A percentile compares a stretch with the other conserved stretches of the same genome.
Evolutionary conservation across 1,284 basidiomycete species (phyloP).

Genomic region (Irpex rosettiformis): DNA sequence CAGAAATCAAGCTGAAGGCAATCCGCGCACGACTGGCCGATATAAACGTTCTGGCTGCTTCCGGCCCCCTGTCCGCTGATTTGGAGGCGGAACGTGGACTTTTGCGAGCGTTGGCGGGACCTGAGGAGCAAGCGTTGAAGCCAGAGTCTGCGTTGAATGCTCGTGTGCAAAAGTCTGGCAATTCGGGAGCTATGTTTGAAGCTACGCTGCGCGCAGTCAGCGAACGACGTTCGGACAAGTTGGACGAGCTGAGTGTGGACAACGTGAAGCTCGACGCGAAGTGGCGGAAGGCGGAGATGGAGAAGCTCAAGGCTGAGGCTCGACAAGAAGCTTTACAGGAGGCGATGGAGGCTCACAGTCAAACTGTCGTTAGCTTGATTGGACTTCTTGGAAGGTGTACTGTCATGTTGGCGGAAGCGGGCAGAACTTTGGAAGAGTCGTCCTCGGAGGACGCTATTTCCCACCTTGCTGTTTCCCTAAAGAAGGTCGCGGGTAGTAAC

Average conservation of each 20-base stretch:
- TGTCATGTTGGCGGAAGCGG: conserved; percentile 67
- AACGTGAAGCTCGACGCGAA: conserved; percentile 73
- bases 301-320: conserved; percentile 65
- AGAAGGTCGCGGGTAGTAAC: conserved; percentile 60
- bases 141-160: conserved; percentile 57
- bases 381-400: conserved; percentile 82
- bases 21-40: conserved; percentile 67
- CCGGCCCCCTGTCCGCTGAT: conserved; percentile 47
- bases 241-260: conserved; percentile 72
- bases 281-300: conserved; percentile 69
- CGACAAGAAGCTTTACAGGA: conserved; percentile 67
- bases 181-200: conserved; percentile 79
- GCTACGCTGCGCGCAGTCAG: conserved; percentile 79
- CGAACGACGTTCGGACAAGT: conserved; percentile 73
- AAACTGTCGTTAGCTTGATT: conserved; percentile 65
- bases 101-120: conserved; percentile 62
- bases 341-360: conserved; percentile 63
- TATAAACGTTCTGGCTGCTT: conserved; percentile 47
- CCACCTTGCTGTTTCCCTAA: conserved; percentile 48
- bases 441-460: conserved; percentile 39
- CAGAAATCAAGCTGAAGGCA: conserved; percentile 67
- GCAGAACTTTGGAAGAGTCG: conserved; percentile 46
- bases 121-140: conserved; percentile 68
- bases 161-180: conserved; percentile 66
- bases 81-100: conserved; percentile 72